Evolutionary conservation across 345 rosid genomes (phyloP).

Genomic region (Bruguiera sexangula): DNA sequence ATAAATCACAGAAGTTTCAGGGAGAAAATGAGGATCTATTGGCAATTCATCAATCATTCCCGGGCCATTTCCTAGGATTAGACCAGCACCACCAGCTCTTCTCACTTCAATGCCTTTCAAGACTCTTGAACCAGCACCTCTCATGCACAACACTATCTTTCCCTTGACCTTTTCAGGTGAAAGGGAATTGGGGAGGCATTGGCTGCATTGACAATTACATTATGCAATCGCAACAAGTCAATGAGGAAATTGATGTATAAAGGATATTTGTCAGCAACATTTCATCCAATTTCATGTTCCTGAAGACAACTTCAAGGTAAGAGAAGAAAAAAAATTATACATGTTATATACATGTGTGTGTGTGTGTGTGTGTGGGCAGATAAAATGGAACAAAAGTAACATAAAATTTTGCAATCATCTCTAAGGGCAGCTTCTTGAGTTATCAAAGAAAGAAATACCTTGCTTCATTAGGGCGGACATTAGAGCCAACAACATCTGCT

Average conservation of each 20-base stretch:
- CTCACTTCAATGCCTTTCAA: slow-evolving; percentile 8
- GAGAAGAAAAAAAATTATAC: too few relatives aligned
- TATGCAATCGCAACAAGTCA: too few relatives aligned
- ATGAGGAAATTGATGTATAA: too few relatives aligned
- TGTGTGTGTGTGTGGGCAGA: too few relatives aligned
- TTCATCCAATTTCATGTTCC: too few relatives aligned
- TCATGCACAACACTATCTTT: slow-evolving; percentile 55
- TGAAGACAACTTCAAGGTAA: too few relatives aligned
- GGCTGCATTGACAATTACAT: slow-evolving; percentile 33
- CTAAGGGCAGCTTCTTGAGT: neutral
- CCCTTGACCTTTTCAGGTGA: slow-evolving; percentile 54
- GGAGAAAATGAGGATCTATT: slow-evolving; percentile 8
- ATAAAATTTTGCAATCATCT: too few relatives aligned
- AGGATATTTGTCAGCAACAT: too few relatives aligned
- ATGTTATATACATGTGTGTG: too few relatives aligned
- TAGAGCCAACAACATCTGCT: slow-evolving; percentile 45
- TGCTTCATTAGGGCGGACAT: slow-evolving; percentile 35
- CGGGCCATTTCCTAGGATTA: slow-evolving; percentile 4
- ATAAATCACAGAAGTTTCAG: neutral
- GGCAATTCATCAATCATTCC: neutral
- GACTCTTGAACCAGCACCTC: slow-evolving; percentile 2
- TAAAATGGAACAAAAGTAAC: too few relatives aligned
- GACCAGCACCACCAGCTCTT: slow-evolving; percentile 13
- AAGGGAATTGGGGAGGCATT: slow-evolving; percentile 68
- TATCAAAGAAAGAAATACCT: slow-evolving; percentile 30